Evolutionary conservation across 192 early-diverging fungal genomes (phyloP), one percentile per base, ranked within the genome.

Genomic region (Chytriomyces hyalinus): DNA sequence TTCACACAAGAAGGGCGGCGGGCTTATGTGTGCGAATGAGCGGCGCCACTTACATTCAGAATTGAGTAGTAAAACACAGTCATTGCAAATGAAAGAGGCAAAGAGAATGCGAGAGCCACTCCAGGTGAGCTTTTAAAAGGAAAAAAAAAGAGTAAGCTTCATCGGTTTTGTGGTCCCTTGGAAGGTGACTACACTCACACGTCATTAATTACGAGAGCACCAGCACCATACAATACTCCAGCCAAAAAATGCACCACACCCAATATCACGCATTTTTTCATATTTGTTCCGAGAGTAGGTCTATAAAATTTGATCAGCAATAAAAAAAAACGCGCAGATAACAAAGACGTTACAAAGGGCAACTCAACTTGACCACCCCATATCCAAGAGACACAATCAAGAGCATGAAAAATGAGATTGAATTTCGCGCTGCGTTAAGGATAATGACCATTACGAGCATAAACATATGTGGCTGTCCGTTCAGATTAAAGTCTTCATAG

Each of bases 11-110:
- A 49, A 26, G 24, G 24, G 24, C 24, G 24, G 57, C n/a, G 57
- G 63, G 63, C 13, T 57, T 20, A 13, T n/a, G 53, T 13, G 20
- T 57, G 1, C 53, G 53, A 57, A 20, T 57, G 53, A 36, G 36
- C 0, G 13, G 6, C 48, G 6, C 13, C 44, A 20, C 67, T 24
- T 77, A 94, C 94, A 57, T 89, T 88, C 60, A 99, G 82, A 9
- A 91, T 99, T 93, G 95, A 96, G n/a, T 94, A 87, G 82, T 99
- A 98, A 69, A 99, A 99, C 36, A 90, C 80, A 0, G 93, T 93
- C 96, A 97, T 94, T 50, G 94, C 93, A 22, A 93, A 79, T 5
- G 97, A 90, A 47, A 98, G 84, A 2, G 97, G 97, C 8, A 98
- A 86, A 17, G 94, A 91, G 28, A 94, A 93, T 48, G 97, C 73